Evolutionary conservation across 2,329 filamentous ascomycete species (phyloP).

Genomic region (Botrytis paeoniae): DNA sequence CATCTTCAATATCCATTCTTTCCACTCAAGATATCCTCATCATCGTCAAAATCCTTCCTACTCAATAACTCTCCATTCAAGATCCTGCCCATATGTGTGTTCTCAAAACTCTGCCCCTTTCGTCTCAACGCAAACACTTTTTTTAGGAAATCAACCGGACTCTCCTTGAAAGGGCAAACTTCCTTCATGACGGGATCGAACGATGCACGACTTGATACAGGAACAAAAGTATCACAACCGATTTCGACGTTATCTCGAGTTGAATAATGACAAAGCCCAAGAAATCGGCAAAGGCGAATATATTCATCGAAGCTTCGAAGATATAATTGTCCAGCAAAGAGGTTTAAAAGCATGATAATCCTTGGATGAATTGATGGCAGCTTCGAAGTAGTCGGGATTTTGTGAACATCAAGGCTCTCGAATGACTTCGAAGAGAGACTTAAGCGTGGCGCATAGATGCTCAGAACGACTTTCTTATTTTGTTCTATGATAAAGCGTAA

Average conservation of each 20-base stretch:
- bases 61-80: constrained; percentile 39
- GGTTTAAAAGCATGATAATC: constrained; percentile 50
- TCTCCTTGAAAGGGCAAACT: constrained; percentile 38
- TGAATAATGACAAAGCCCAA: constrained; percentile 46
- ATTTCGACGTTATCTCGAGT: constrained; percentile 23
- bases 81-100: constrained; percentile 47
- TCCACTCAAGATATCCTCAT: no score
- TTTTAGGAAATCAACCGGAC: constrained; percentile 44
- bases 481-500: constrained; percentile 44
- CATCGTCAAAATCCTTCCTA: not conserved
- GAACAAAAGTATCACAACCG: constrained; percentile 40
- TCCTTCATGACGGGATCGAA: constrained; percentile 15
- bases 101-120: constrained; percentile 41
- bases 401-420: constrained; percentile 47
- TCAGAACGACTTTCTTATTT: constrained; percentile 43
- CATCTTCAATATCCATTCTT: not conserved
- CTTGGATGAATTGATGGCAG: constrained; percentile 24
- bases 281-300: constrained; percentile 45
- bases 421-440: constrained; percentile 42
- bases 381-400: constrained; percentile 34
- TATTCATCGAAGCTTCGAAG: constrained; percentile 56
- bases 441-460: constrained; percentile 50
- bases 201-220: not conserved
- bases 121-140: constrained; percentile 38
- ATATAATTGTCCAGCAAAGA: constrained; percentile 69